Base-by-base conservation (phyloP, 306 rosid species). In the Lablab purpureus region DNA sequence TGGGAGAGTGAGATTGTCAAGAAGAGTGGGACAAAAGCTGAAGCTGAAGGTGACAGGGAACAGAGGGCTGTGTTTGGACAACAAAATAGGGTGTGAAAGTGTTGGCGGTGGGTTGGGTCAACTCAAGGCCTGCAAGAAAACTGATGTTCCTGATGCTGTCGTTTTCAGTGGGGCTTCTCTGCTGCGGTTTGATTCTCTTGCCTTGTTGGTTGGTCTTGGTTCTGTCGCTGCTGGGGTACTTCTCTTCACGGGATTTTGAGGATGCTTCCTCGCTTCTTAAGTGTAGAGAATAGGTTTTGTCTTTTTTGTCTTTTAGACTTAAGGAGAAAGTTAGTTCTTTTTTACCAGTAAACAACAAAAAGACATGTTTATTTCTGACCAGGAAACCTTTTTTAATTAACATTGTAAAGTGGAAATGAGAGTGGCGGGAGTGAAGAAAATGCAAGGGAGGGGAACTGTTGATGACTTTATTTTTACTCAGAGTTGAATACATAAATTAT, bases 1-100 rank as follows among this genome's bases (percentile, higher is more conserved):
- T 40, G 97, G 98, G 0, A 87, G 71, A 66, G 82, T 94, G 25
- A 67, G 84, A 13, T 86, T 91, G 13, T 79, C 87, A 30, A n/a
- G 34, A 1, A 69, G 40, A 81, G 22, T 81, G 30, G 92, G 90
- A 19, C 71, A 73, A 23, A 90, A 85, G 77, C 67, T 88, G 0
- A 94, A 84, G 86, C 73, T 91, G 0, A 94, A 82, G 85, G 18
- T 94, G 32, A 80, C 32, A 41, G 98, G 97, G 22, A 94, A 94
- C 85, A 83, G 75, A 62, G 79, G 82, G 19, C 91, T 94, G 0
- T 94, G 97, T 77, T 81, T 81, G 54, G 94, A 86, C 4, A 83
- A 81, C 45, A 78, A 56, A 32, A 63, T 67, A 19, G 28, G 69
- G 49, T 52, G 19, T 21, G 18, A 51, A 2, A 21, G 62, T 30